A percentile compares a stretch with the other conserved stretches of the same genome.
These are phyloP conservation scores for Pythium phragmiticola DNA, from an alignment of 352 stramenopile species.

Conservation along the genomic window DNA sequence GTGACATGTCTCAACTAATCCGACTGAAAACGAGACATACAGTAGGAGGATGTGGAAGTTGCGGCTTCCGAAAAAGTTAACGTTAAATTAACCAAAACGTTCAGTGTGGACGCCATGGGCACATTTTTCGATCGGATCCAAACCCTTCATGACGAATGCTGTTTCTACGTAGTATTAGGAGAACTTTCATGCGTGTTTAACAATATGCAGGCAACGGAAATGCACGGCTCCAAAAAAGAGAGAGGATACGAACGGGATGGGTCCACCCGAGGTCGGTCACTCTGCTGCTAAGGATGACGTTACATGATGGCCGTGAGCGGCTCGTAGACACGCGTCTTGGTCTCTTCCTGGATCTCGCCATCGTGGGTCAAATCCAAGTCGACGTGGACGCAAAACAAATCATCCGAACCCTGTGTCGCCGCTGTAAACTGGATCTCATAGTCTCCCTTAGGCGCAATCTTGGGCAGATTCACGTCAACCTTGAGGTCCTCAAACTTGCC, in stretches of 20 bases:
- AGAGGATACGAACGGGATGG: not conserved
- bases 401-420: slow-evolving; percentile 34
- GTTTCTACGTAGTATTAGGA: no score
- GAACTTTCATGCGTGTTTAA: no score
- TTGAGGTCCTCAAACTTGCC: slow-evolving; percentile 68
- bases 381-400: slow-evolving; percentile 82
- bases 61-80: slow-evolving; percentile 24
- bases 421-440: slow-evolving; percentile 81
- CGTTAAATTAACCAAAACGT: not conserved
- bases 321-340: slow-evolving; percentile 69
- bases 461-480: slow-evolving; percentile 79
- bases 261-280: not conserved
- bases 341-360: slow-evolving; percentile 20
- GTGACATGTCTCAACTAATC: slow-evolving; percentile 25
- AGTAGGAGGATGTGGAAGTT: slow-evolving; percentile 84
- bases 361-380: slow-evolving; percentile 59
- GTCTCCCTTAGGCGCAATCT: slow-evolving; percentile 75
- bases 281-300: not conserved
- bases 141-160: no score
- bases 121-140: no score
- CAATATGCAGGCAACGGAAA: not conserved
- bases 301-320: slow-evolving; percentile 62
- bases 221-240: not conserved
- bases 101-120: not conserved
- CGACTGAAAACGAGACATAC: slow-evolving; percentile 24